Conservation (phyloP, 2,329 filamentous ascomycete genomes). For the Gnomoniopsis smithogilvyi region DNA sequence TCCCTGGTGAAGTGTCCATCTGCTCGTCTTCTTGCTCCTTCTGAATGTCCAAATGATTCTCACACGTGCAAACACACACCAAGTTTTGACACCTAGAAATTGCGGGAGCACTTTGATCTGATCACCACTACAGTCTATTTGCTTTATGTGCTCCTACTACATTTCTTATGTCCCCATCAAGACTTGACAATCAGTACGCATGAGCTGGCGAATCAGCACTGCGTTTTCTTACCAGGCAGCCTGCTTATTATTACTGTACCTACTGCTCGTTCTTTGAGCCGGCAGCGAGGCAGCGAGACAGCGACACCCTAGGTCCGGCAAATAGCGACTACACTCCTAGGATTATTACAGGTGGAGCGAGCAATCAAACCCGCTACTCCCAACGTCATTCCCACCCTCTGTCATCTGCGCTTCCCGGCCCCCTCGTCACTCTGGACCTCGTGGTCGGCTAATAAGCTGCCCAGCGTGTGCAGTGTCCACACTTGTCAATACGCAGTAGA, state of each 20-base stretch:
- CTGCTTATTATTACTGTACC: not conserved
- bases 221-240: not conserved
- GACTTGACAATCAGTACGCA: too few species aligned
- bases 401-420: not conserved
- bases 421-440: not conserved
- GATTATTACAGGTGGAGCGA: constrained; percentile 16
- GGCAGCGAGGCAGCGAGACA: not conserved
- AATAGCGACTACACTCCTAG: constrained; percentile 3
- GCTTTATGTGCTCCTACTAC: too few species aligned
- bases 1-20: not conserved
- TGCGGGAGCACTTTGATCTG: too few species aligned
- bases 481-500: not conserved
- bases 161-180: too few species aligned
- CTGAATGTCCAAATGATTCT: too few species aligned
- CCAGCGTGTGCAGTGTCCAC: not conserved
- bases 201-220: not conserved
- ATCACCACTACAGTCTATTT: too few species aligned
- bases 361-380: constrained; percentile 14
- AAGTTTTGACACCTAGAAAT: too few species aligned
- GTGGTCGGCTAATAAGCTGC: not conserved
- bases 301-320: not conserved
- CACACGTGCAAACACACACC: not conserved
- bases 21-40: not conserved
- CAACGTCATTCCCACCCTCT: constrained; percentile 12
- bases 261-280: not conserved